Evolutionary conservation across 2,329 filamentous ascomycete species (phyloP).

Genomic region (Bipolaris bicolor): DNA sequence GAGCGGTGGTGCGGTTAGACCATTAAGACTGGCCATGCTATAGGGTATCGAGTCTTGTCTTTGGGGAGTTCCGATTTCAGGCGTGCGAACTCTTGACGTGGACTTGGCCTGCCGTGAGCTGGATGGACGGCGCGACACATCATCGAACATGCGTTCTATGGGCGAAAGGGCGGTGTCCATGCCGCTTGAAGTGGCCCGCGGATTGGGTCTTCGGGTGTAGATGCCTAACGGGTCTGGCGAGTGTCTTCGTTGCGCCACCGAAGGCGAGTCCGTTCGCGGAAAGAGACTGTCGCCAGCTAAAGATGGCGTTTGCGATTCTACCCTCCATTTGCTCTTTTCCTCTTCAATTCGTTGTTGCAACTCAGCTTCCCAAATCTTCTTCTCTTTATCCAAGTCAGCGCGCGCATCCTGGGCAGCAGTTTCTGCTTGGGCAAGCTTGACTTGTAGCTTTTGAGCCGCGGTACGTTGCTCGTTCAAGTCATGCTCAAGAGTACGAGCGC

Average conservation of each 20-base stretch:
- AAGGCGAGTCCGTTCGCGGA: conserved; percentile 47
- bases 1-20: conserved; percentile 34
- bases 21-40: conserved; percentile 45
- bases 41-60: conserved; percentile 46
- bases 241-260: conserved; percentile 48
- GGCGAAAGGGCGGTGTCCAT: conserved; percentile 43
- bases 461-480: conserved; percentile 67
- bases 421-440: conserved; percentile 68
- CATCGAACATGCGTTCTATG: conserved; percentile 46
- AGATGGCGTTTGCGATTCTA: conserved; percentile 51
- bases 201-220: conserved; percentile 32
- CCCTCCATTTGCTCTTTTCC: conserved; percentile 66
- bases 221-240: conserved; percentile 48
- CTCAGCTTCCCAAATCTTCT: conserved; percentile 63
- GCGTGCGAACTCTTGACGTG: conserved; percentile 40
- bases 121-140: conserved; percentile 45
- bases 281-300: conserved; percentile 30
- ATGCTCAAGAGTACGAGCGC: conserved; percentile 67
- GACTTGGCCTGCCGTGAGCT: conserved; percentile 42
- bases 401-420: conserved; percentile 65
- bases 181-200: conserved; percentile 39
- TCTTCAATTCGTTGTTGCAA: conserved; percentile 67
- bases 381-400: conserved; percentile 64
- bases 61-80: conserved; percentile 43
- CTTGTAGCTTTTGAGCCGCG: conserved; percentile 67